Evolutionary conservation across 2,329 filamentous ascomycete genomes (phyloP).

Genomic region (Paecilomyces formosus): DNA sequence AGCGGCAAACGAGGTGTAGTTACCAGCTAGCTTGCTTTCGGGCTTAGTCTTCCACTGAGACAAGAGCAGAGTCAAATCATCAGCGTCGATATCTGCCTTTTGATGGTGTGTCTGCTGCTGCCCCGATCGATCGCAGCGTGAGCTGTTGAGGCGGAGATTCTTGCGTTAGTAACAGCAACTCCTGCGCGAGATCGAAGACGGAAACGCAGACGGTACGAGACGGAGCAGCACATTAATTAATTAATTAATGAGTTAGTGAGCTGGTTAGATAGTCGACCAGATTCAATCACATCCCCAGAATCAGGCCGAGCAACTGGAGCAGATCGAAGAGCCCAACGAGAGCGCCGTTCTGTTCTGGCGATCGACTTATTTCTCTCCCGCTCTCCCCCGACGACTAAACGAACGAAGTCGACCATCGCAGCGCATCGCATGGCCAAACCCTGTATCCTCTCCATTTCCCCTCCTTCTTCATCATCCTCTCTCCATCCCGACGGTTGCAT

Average conservation of each 20-base stretch:
- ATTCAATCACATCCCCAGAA: neutral
- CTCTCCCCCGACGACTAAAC: neutral
- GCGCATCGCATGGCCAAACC: neutral
- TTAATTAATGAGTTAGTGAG: no score
- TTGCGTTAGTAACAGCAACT: neutral
- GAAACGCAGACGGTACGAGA: neutral
- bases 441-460: slow-evolving; percentile 1
- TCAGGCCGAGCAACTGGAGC: neutral
- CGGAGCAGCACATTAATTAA: neutral
- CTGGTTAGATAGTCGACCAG: no score
- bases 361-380: neutral
- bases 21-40: no score
- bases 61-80: no score
- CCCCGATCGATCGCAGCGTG: neutral
- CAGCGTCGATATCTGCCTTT: no score
- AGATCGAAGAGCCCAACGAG: neutral
- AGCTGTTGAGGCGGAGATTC: neutral
- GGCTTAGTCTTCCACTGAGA: neutral
- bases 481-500: neutral
- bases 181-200: neutral
- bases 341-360: neutral
- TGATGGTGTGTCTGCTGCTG: neutral
- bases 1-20: no score
- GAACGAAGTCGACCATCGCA: neutral
- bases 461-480: slow-evolving; percentile 1